Conservation (phyloP, 2,329 filamentous ascomycete genomes). For the Cladosporium sp. region DNA sequence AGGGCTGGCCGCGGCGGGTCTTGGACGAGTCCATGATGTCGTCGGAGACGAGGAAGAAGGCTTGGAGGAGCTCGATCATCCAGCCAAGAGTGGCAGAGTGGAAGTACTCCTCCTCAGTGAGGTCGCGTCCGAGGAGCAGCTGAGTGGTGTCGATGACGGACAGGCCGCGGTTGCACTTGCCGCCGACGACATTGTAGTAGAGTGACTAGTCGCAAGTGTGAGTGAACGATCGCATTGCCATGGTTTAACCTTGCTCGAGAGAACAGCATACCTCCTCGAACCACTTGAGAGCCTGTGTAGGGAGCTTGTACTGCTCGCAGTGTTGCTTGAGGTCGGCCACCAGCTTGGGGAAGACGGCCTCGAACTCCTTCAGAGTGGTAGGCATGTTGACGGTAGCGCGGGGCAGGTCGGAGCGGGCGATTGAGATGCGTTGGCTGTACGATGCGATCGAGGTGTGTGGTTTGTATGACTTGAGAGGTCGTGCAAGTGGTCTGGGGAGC, state of each 20-base stretch:
- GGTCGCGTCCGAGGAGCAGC: constrained; percentile 69
- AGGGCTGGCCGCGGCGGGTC: constrained; percentile 89
- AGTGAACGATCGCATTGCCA: constrained; percentile 5
- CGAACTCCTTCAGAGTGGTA: constrained; percentile 81
- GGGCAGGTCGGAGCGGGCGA: constrained; percentile 14
- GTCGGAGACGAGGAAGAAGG: constrained; percentile 97
- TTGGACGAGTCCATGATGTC: constrained; percentile 98
- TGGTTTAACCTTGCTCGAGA: constrained; percentile 21
- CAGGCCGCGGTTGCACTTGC: constrained; percentile 99
- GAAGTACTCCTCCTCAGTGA: constrained; percentile 84
- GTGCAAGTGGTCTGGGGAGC: constrained; percentile 7
- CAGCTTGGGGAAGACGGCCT: constrained; percentile 84
- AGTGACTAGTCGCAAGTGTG: constrained; percentile 60
- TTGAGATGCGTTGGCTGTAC: constrained; percentile 4
- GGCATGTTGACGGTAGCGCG: constrained; percentile 52
- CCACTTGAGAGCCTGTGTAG: constrained; percentile 79
- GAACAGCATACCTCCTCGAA: constrained; percentile 67
- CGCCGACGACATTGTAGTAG: constrained; percentile 82
- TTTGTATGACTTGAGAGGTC: not conserved
- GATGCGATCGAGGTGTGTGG: not conserved
- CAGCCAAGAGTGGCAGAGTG: constrained; percentile 85
- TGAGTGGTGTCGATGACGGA: constrained; percentile 91
- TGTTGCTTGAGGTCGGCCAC: constrained; percentile 78
- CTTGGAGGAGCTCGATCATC: constrained; percentile 97
- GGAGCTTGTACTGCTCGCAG: constrained; percentile 79